Evolutionary conservation across 2,329 filamentous ascomycete species (phyloP), one percentile per base, ranked within the genome.

Genomic region (Scolecobasidium constrictum): DNA sequence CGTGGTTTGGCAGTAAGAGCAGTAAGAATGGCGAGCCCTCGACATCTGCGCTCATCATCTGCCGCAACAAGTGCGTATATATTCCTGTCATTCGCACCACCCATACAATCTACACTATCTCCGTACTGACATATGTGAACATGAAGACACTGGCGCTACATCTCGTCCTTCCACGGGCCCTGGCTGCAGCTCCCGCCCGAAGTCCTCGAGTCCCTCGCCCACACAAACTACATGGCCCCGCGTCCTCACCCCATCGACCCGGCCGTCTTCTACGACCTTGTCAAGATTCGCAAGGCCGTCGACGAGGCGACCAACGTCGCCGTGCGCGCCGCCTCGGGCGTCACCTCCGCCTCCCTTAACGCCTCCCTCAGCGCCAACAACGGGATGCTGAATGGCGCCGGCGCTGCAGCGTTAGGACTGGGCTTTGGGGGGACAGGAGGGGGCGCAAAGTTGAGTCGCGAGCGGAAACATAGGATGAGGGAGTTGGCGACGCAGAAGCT

Each of bases 121-220:
- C n/a, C n/a, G n/a, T 31, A 31, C 9, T 31, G 26, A 31, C 26
- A 31, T n/a, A n/a, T n/a, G n/a, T n/a, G n/a, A n/a, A n/a, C n/a
- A n/a, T 12, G 31, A n/a, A 90, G 85, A 59, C 83, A 90, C 64
- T 90, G 84, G 85, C 75, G 79, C 49, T 86, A 86, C 59, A 87
- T 92, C 46, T 87, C 83, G 17, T 83, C 80, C 20, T 92, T 85
- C 55, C 81, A 88, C 56, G 86, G 85, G 18, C 79, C 83, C 51
- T 92, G 86, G 86, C 74, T 88, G 12, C 81, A 86, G 60, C 69
- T 90, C 44, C 82, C 84, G 16, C 74, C 78, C 48, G 84, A 90
- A 60, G 75, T 87, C 44, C 78, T 93, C 61, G 81, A 88, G 59
- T 78, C 75, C 39, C 73, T 92, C 40, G 84, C 84, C 43, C 78